Base-by-base conservation (phyloP, 2,329 filamentous ascomycete species). In the Fusarium kyushuense region DNA sequence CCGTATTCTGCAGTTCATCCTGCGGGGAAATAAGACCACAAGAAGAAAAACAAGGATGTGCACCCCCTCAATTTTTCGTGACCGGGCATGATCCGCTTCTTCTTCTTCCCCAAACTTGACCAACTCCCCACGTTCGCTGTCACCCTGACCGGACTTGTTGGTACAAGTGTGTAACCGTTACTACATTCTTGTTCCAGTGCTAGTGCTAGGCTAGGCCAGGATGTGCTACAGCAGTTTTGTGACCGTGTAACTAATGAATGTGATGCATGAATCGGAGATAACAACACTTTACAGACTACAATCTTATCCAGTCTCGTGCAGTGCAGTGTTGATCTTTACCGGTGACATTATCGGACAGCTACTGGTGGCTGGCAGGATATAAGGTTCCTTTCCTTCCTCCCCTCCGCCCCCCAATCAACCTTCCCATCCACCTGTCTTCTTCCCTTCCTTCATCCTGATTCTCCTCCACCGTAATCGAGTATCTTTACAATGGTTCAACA, bases 101-200 rank as follows among this genome's bases (percentile, higher is more conserved):
- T 27, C 7, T 27, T 14, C 45, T 73, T 64, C 71, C 66, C 71
- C 69, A 73, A 72, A 72, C 66, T 70, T 23, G 42, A 13, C 35
- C 10, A 8, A 13, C 40, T 56, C 71, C 54, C 71, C 71, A 70
- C 69, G 63, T 67, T 47, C 33, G n/a, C 23, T 68, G 58, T 63
- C 38, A 64, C 63, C 30, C 52, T 43, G 30, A 13, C 13, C 25
- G 19, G 27, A 29, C n/a, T 60, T 45, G 29, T 33, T 59, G 59
- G 43, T 70, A 42, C 41, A 42, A 63, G 47, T 47, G 41, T 32
- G 53, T 32, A 46, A 55, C 48, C 29, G 41, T 17, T 30, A 25
- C 52, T 36, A 43, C 14, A 33, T 38, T 19, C 19, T 38, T 13
- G 35, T 38, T 38, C 35, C 21, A 38, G n/a, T 38, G 35, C 35